Percentiles rank a stretch among this genome's conserved stretches.
Conservation (phyloP, 805 yeast genomes). For the Isabelozyma rhagii region DNA sequence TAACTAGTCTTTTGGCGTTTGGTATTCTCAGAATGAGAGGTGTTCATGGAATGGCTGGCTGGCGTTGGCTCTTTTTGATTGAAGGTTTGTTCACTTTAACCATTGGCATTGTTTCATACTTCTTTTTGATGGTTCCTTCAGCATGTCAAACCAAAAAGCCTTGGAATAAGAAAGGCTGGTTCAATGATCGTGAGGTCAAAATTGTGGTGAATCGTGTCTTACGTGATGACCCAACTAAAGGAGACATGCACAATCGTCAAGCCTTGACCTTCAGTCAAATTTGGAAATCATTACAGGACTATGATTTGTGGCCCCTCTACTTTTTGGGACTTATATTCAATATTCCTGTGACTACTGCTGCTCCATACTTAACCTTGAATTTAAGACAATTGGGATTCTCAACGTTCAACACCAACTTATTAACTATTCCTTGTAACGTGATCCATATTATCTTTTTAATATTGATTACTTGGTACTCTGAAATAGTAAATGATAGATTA, state of each 20-base stretch:
- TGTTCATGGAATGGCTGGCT: slow-evolving; percentile 43
- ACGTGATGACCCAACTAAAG: slow-evolving; percentile 60
- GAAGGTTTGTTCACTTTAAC: slow-evolving; percentile 56
- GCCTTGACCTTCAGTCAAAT: slow-evolving; percentile 43
- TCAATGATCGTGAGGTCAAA: slow-evolving; percentile 50
- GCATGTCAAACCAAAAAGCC: slow-evolving; percentile 48
- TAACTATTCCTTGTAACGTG: slow-evolving; percentile 18
- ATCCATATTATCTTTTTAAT: slow-evolving; percentile 35
- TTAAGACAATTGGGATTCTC: slow-evolving; percentile 26
- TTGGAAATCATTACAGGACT: slow-evolving; percentile 42
- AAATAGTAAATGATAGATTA: slow-evolving; percentile 24
- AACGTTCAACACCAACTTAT: slow-evolving; percentile 18
- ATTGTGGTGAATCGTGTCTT: slow-evolving; percentile 57
- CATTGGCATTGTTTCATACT: slow-evolving; percentile 43
- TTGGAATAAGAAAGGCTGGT: slow-evolving; percentile 47
- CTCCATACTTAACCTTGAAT: slow-evolving; percentile 44
- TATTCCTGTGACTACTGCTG: slow-evolving; percentile 14
- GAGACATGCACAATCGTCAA: slow-evolving; percentile 62
- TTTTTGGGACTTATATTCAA: slow-evolving; percentile 39
- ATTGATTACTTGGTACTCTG: slow-evolving; percentile 33
- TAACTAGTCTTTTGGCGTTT: slow-evolving; percentile 43
- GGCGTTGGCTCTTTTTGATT: slow-evolving; percentile 63
- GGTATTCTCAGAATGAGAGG: slow-evolving; percentile 54
- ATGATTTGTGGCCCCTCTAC: slow-evolving; percentile 55
- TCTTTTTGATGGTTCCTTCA: slow-evolving; percentile 50